Evolutionary conservation across 306 rosid genomes (phyloP), one percentile per base, ranked within the genome.

Genomic region (Begonia fuchsioides): DNA sequence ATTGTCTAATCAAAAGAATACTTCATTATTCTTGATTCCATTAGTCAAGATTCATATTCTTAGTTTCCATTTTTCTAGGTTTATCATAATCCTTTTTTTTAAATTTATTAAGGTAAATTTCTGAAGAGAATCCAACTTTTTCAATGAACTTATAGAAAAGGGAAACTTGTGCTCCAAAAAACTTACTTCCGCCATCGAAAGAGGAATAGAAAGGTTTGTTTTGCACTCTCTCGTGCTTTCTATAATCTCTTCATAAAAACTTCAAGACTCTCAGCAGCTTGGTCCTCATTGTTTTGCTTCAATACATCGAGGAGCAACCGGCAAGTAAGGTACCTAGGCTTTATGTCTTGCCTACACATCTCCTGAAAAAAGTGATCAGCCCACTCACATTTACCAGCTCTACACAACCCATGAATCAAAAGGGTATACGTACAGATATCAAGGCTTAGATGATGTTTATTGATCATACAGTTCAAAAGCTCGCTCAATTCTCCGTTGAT

Each of bases 331-430:
- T 72, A 79, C 49, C 80, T 74, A 1, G 97, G 97, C 58, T 61
- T 53, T 45, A 84, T 53, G 38, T 66, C 97, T 64, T 60, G 79
- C 62, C 66, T 61, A 58, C 78, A 62, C 95, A 88, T 88, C 75
- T 70, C 83, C 75, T 72, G 78, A 43, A 88, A 83, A 50, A 88
- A 60, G 48, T 15, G 39, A 61, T 72, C 72, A 6, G 93, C 95
- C 80, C 83, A 55, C 53, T 68, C 71, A 39, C 83, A 83, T 71
- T 60, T 74, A 60, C 71, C 67, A 43, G 73, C 75, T 65, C 86
- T 68, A 57, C 93, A 84, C 13, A 88, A 78, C 18, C 95, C 90
- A 12, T 88, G 96, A 72, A 88, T 72, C 40, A 88, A 39, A 55
- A 88, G 71, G 14, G 80, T 62, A 59, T 88, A 88, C 32, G 88